Evolutionary conservation across 192 early-diverging fungal genomes (phyloP).

Genomic region (Chytriomyces sp.): DNA sequence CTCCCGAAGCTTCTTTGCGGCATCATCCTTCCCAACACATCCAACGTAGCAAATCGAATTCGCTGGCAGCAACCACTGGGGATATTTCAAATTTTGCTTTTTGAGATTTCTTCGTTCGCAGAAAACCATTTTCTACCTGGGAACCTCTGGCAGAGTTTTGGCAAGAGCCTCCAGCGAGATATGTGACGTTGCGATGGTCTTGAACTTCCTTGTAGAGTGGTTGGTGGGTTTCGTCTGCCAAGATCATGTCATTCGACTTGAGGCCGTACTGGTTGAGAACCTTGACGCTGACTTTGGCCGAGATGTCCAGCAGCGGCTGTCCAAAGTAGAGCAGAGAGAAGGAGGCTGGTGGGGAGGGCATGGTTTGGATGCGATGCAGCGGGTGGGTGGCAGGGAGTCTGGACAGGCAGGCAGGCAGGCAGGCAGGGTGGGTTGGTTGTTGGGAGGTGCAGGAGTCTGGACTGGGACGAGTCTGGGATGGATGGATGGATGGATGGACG

Average conservation of each 20-base stretch:
- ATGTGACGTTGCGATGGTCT: conserved; percentile 55
- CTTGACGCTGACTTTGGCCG: conserved; percentile 63
- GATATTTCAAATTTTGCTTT: neutral
- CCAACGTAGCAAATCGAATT: conserved; percentile 84
- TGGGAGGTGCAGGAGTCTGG: too few relatives aligned
- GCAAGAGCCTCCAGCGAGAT: conserved; percentile 84
- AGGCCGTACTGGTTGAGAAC: conserved; percentile 74
- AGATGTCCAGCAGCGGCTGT: conserved; percentile 92
- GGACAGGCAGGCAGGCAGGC: too few relatives aligned
- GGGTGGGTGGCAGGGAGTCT: too few relatives aligned
- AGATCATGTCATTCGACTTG: conserved; percentile 83
- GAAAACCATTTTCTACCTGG: conserved; percentile 6
- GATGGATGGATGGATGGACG: too few relatives aligned
- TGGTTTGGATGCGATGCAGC: too few relatives aligned
- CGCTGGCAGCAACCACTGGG: conserved; percentile 77
- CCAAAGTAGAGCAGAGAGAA: conserved; percentile 72
- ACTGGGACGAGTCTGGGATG: too few relatives aligned
- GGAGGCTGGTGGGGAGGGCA: too few relatives aligned
- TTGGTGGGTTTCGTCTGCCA: conserved; percentile 76
- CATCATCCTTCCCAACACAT: conserved; percentile 75
- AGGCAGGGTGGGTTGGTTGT: too few relatives aligned
- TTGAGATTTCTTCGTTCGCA: neutral
- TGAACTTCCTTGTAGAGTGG: conserved; percentile 78
- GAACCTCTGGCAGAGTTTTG: conserved; percentile 78
- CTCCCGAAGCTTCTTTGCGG: conserved; percentile 64